A percentile compares a stretch with the other conserved stretches of the same genome.
phyloP scores from a whole-genome alignment of 805 yeast genomes.

The Jamesozyma piceae region DNA sequence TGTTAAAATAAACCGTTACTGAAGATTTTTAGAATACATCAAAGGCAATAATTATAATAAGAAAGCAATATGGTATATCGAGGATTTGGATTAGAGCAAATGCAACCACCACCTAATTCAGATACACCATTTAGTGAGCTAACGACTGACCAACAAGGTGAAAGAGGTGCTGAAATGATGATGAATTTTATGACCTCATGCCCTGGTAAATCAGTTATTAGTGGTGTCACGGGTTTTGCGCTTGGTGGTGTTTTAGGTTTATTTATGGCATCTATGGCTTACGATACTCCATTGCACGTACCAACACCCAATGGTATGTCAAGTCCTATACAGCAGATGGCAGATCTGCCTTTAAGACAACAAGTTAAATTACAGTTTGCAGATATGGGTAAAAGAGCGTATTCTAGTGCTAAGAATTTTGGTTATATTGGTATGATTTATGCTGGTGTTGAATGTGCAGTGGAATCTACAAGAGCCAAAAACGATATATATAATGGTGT shows the following conservation, averaged over 20 bases:
- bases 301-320: slow-evolving; percentile 16
- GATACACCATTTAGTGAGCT: slow-evolving; percentile 53
- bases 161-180: slow-evolving; percentile 77
- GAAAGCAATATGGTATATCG: slow-evolving; percentile 33
- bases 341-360: slow-evolving; percentile 83
- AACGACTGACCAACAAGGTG: slow-evolving; percentile 90
- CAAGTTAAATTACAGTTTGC: slow-evolving; percentile 85
- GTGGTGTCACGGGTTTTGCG: slow-evolving; percentile 90
- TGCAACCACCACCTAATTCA: slow-evolving; percentile 31
- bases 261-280: slow-evolving; percentile 67
- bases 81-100: slow-evolving; percentile 36
- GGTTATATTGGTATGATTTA: slow-evolving; percentile 88
- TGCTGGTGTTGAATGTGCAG: slow-evolving; percentile 84
- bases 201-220: slow-evolving; percentile 85
- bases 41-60: too few species aligned
- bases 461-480: slow-evolving; percentile 79
- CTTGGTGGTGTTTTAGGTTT: slow-evolving; percentile 93
- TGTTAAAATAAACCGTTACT: too few species aligned
- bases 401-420: slow-evolving; percentile 82
- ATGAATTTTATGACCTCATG: slow-evolving; percentile 82
- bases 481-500: slow-evolving; percentile 89
- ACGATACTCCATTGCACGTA: slow-evolving; percentile 35
- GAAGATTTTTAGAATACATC: too few species aligned
- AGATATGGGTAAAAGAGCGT: slow-evolving; percentile 89
- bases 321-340: slow-evolving; percentile 41